Conservation (phyloP, 805 yeast species). For the Wickerhamomyces bovis region DNA sequence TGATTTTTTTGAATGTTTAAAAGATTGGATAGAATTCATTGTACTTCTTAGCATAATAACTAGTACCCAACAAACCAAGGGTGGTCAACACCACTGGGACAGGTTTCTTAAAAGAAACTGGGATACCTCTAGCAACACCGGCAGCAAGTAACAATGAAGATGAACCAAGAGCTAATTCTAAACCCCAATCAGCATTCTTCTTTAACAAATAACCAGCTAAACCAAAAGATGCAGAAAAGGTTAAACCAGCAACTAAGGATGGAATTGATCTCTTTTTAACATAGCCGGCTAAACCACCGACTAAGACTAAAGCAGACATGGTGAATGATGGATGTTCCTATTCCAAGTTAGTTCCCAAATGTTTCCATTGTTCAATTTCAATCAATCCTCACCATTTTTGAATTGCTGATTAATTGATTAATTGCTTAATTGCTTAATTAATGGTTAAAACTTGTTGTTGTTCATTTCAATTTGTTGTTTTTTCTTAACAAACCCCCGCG, state of each 20-base stretch:
- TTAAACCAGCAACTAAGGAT: slow-evolving; percentile 71
- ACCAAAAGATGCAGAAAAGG: slow-evolving; percentile 56
- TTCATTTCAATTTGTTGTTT: too few relatives aligned
- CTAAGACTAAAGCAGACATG: slow-evolving; percentile 58
- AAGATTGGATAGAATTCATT: slow-evolving; percentile 53
- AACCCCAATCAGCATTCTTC: slow-evolving; percentile 71
- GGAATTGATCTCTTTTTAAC: slow-evolving; percentile 55
- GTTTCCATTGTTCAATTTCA: background rate
- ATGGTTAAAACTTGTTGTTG: too few relatives aligned
- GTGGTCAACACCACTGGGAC: slow-evolving; percentile 62
- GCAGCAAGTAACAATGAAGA: slow-evolving; percentile 62
- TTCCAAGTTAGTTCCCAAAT: slow-evolving; percentile 2
- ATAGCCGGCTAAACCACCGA: slow-evolving; percentile 71
- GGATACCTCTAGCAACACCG: slow-evolving; percentile 64
- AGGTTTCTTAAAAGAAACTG: slow-evolving; percentile 58
- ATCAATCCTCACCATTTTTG: too few relatives aligned
- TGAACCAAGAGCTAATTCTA: slow-evolving; percentile 72
- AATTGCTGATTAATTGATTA: background rate
- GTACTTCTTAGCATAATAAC: slow-evolving; percentile 71
- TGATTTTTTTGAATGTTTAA: background rate
- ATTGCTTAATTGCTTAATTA: too few relatives aligned
- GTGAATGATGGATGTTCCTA: slow-evolving; percentile 78
- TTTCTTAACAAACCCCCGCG: background rate
- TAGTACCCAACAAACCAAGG: slow-evolving; percentile 57
- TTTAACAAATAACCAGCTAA: slow-evolving; percentile 68